These are phyloP conservation scores for Pulveroboletus sp. DNA, from an alignment of 768 basidiomycete genomes.

Conservation along the genomic window DNA sequence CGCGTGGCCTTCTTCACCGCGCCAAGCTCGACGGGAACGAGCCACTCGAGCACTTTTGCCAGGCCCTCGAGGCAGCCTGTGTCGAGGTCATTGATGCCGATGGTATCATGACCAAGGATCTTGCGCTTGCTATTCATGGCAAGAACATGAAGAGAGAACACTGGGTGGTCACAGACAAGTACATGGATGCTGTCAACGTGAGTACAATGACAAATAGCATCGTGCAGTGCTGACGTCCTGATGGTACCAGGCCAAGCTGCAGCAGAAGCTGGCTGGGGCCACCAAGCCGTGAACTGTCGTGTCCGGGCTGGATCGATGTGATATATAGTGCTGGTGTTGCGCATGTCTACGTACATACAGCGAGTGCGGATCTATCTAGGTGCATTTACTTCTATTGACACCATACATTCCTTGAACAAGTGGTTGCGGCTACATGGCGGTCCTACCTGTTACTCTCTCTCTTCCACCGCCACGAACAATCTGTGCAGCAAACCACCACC, in stretches of 20 bases:
- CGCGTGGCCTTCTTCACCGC: slow-evolving; percentile 87
- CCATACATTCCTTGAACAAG: not conserved
- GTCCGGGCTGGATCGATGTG: not conserved
- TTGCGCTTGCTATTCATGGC: slow-evolving; percentile 91
- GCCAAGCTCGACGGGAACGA: slow-evolving; percentile 88
- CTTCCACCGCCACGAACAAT: slow-evolving; percentile 15
- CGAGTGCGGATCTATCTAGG: slow-evolving; percentile 20
- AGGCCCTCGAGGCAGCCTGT: slow-evolving; percentile 80
- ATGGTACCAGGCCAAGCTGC: slow-evolving; percentile 37
- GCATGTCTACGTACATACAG: slow-evolving; percentile 11
- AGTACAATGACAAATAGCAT: slow-evolving; percentile 24
- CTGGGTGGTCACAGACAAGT: slow-evolving; percentile 93
- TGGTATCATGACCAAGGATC: slow-evolving; percentile 94
- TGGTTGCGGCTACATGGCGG: not conserved
- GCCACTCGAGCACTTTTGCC: slow-evolving; percentile 65
- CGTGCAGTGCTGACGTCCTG: slow-evolving; percentile 12
- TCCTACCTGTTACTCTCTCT: too few relatives aligned
- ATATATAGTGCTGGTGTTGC: slow-evolving; percentile 9
- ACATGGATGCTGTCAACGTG: slow-evolving; percentile 91
- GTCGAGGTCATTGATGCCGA: slow-evolving; percentile 89
- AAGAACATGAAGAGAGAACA: slow-evolving; percentile 88
- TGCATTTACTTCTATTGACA: slow-evolving; percentile 10
- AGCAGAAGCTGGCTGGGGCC: slow-evolving; percentile 38
- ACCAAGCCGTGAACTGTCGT: slow-evolving; percentile 14
- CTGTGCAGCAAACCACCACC: slow-evolving; percentile 8